phyloP scores from a whole-genome alignment of 306 rosid species.

The Vicia villosa region DNA sequence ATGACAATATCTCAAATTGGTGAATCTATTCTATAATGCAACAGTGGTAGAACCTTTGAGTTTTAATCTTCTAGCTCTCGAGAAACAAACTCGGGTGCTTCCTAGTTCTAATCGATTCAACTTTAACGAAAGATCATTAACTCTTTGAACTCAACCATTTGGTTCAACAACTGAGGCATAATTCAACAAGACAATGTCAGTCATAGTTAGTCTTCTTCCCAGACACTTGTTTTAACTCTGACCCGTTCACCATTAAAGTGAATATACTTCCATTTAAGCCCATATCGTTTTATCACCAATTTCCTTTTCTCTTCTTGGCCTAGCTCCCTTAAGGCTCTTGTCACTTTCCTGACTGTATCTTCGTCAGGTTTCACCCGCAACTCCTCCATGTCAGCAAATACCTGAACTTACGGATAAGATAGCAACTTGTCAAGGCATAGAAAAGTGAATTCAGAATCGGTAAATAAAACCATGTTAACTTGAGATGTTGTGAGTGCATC shows the following conservation, averaged over 20 bases:
- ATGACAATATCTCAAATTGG: neutral
- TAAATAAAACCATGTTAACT: conserved; percentile 12
- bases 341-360: conserved; percentile 78
- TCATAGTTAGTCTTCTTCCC: conserved; percentile 49
- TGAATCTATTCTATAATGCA: neutral
- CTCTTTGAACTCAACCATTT: neutral
- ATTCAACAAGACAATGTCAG: conserved; percentile 1
- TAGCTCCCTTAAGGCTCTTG: conserved; percentile 55
- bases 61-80: neutral
- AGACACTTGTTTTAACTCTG: conserved; percentile 57
- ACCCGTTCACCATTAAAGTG: conserved; percentile 85
- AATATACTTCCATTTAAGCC: conserved; percentile 79
- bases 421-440: conserved; percentile 12
- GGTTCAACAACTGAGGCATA: neutral
- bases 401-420: conserved; percentile 50
- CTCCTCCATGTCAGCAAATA: conserved; percentile 93
- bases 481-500: neutral
- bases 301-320: conserved; percentile 72
- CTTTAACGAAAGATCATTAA: neutral
- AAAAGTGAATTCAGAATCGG: neutral
- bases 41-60: neutral
- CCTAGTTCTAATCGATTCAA: neutral
- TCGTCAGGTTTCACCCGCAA: conserved; percentile 79
- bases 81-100: neutral
- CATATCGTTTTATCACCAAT: conserved; percentile 61